These are phyloP conservation scores for Magnusiomyces paraingens DNA, from an alignment of 1,139 yeast species.

Conservation along the genomic window DNA sequence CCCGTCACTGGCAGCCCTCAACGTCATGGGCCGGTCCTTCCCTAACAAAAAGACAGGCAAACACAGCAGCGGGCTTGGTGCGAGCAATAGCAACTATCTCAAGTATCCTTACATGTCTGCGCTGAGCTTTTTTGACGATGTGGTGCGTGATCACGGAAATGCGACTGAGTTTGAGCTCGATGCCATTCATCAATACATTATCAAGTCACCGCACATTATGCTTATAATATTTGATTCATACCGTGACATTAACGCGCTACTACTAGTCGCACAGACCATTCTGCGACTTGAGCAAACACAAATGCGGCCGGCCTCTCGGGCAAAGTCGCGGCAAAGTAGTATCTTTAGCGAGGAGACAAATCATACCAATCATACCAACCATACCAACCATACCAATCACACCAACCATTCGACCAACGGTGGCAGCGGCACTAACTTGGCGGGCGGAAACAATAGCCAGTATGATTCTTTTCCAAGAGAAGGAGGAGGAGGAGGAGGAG, in stretches of 20 bases:
- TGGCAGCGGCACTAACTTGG: no score
- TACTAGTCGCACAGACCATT: conserved; percentile 2
- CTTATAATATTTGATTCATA: conserved; percentile 5
- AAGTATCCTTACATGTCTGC: conserved; percentile 2
- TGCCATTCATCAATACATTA: conserved; percentile 6
- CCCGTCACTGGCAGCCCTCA: no score
- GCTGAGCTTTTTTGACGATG: conserved; percentile 1
- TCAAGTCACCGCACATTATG: conserved; percentile 7
- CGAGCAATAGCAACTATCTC: neutral
- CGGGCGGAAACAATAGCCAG: no score
- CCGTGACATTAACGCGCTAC: conserved; percentile 2
- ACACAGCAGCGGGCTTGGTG: no score
- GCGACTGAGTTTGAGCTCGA: conserved; percentile 1
- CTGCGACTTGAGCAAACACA: conserved; percentile 6
- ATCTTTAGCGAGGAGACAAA: no score
- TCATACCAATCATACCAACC: no score
- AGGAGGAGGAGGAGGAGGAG: no score
- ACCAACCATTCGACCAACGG: no score
- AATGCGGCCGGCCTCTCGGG: conserved; percentile 13
- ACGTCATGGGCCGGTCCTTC: no score
- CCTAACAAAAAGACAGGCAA: no score
- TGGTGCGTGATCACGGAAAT: neutral
- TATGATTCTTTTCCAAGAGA: no score
- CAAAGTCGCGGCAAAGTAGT: conserved; percentile 13
- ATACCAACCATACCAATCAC: no score